Conservation (phyloP, 1,139 yeast species). For the Diutina neorugosa region DNA sequence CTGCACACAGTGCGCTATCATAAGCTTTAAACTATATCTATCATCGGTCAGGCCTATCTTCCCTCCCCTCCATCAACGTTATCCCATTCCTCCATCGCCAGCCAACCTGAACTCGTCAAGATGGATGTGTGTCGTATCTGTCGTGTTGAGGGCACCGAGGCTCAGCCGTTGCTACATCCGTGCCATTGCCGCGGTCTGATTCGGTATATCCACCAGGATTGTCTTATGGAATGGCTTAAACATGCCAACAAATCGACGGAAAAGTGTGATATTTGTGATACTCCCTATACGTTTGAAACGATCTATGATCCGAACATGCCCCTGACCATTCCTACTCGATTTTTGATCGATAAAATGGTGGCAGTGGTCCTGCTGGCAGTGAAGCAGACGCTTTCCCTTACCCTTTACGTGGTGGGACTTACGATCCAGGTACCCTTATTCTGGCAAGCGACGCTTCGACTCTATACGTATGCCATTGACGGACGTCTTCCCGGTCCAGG, state of each 20-base stretch:
- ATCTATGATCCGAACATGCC: slow-evolving; percentile 68
- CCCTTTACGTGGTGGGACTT: slow-evolving; percentile 28
- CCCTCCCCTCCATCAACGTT: too few relatives aligned
- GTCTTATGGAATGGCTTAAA: slow-evolving; percentile 79
- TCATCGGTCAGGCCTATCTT: too few relatives aligned
- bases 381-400: slow-evolving; percentile 16
- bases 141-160: slow-evolving; percentile 74
- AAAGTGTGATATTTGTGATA: slow-evolving; percentile 83
- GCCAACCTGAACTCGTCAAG: too few relatives aligned
- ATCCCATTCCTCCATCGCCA: too few relatives aligned
- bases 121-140: slow-evolving; percentile 71
- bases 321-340: slow-evolving; percentile 38
- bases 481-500: slow-evolving; percentile 31
- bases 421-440: slow-evolving; percentile 43
- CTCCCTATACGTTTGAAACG: slow-evolving; percentile 61
- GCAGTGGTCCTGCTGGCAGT: slow-evolving; percentile 16
- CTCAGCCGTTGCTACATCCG: slow-evolving; percentile 81
- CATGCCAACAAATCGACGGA: slow-evolving; percentile 48
- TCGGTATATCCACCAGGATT: slow-evolving; percentile 85
- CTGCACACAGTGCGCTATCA: too few relatives aligned
- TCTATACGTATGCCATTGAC: slow-evolving; percentile 44
- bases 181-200: slow-evolving; percentile 93
- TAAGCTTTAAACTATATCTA: too few relatives aligned
- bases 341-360: slow-evolving; percentile 29
- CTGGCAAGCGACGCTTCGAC: slow-evolving; percentile 41